Evolutionary conservation across 2,329 filamentous ascomycete genomes (phyloP).

Genomic region (Piedraia hortae): DNA sequence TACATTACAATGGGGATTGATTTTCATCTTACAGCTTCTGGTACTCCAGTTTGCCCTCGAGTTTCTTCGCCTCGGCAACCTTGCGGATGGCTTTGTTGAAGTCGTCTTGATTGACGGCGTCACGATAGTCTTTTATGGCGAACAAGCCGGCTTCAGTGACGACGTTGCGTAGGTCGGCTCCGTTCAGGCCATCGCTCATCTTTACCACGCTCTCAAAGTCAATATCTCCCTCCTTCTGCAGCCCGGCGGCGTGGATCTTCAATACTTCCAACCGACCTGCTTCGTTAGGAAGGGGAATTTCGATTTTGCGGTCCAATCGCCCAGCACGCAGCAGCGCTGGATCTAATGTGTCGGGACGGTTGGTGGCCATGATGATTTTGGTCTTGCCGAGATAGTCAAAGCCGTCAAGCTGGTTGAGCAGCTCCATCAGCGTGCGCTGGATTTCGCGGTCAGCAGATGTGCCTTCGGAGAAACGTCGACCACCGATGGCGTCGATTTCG

Average conservation of each 20-base stretch:
- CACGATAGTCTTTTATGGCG: conserved; percentile 93
- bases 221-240: conserved; percentile 76
- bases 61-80: conserved; percentile 89
- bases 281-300: conserved; percentile 91
- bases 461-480: conserved; percentile 84
- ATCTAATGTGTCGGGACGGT: conserved; percentile 86
- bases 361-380: conserved; percentile 99
- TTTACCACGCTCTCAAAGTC: conserved; percentile 98
- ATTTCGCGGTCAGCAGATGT: conserved; percentile 96
- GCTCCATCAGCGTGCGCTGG: conserved; percentile 91
- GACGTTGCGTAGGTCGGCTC: conserved; percentile 88
- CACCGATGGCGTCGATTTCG: conserved; percentile 96
- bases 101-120: conserved; percentile 90
- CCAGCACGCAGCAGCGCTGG: conserved; percentile 77
- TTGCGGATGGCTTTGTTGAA: conserved; percentile 98
- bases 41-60: conserved; percentile 87
- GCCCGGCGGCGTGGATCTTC: conserved; percentile 80
- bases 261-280: conserved; percentile 87
- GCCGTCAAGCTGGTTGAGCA: conserved; percentile 92
- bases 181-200: conserved; percentile 97
- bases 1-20: not conserved
- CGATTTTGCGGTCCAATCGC: conserved; percentile 87
- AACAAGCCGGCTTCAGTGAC: conserved; percentile 94
- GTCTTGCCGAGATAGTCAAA: conserved; percentile 99
- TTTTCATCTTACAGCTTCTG: conserved; percentile 31